phyloP scores from a whole-genome alignment of 2,329 filamentous ascomycete species.

The Fusarium nygamai region DNA sequence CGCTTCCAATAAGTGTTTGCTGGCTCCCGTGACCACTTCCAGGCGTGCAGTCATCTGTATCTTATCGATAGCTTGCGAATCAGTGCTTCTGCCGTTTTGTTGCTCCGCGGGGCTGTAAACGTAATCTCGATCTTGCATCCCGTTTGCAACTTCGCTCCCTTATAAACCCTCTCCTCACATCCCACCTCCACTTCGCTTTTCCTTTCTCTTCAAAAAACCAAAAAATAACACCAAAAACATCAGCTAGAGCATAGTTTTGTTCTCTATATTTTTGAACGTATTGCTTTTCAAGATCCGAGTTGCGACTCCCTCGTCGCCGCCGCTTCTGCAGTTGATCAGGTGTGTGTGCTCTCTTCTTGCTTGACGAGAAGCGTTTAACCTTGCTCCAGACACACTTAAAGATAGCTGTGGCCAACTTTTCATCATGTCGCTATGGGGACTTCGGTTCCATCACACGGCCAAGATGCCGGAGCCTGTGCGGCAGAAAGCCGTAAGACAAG shows the following conservation, averaged over 20 bases:
- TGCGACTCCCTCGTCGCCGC: too few species aligned
- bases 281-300: neutral
- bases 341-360: neutral
- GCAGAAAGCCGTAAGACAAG: rapidly evolving
- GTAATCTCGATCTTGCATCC: neutral
- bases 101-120: neutral
- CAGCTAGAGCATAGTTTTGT: neutral
- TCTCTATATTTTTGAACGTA: conserved; percentile 4
- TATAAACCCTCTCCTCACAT: neutral
- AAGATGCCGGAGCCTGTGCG: neutral
- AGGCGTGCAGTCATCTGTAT: too few species aligned
- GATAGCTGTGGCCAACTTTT: neutral
- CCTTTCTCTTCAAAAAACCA: neutral
- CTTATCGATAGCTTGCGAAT: neutral
- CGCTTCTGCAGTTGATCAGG: neutral
- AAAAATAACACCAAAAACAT: neutral
- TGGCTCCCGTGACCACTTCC: neutral
- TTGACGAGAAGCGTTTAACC: neutral
- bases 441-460: neutral
- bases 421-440: neutral
- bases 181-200: neutral
- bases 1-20: neutral
- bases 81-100: neutral
- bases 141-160: neutral
- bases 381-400: too few species aligned